Conservation (phyloP, 2,329 filamentous ascomycete species). For the Scedosporium boydii region DNA sequence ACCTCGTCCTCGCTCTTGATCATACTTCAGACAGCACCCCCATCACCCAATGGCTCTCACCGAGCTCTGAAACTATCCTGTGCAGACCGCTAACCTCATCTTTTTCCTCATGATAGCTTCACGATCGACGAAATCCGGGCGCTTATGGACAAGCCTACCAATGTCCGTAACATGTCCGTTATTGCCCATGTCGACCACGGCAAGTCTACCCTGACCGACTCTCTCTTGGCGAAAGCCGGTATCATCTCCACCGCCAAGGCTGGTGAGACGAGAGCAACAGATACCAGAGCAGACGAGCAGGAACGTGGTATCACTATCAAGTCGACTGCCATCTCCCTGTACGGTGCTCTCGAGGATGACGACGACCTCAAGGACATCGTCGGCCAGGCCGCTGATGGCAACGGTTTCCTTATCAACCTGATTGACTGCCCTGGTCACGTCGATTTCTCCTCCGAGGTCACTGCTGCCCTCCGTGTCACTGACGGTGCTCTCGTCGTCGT, state of each 20-base stretch:
- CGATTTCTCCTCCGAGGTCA: slow-evolving; percentile 99
- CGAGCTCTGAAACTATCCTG: neutral
- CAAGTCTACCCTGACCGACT: slow-evolving; percentile 99
- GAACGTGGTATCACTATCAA: slow-evolving; percentile 99
- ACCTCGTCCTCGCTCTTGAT: slow-evolving; percentile 7
- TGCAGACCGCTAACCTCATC: neutral
- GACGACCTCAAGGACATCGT: slow-evolving; percentile 95
- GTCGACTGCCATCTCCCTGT: slow-evolving; percentile 98
- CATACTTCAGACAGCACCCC: neutral
- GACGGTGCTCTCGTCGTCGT: slow-evolving; percentile 99
- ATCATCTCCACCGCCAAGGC: slow-evolving; percentile 98
- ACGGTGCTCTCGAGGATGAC: slow-evolving; percentile 67
- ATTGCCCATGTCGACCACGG: slow-evolving; percentile 99
- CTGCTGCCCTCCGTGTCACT: slow-evolving; percentile 98
- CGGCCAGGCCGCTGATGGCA: slow-evolving; percentile 76
- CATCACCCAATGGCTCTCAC: neutral
- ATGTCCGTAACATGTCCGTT: slow-evolving; percentile 95
- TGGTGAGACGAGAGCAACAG: slow-evolving; percentile 89
- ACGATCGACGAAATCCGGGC: slow-evolving; percentile 86
- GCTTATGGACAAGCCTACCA: slow-evolving; percentile 70
- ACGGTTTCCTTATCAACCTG: slow-evolving; percentile 99
- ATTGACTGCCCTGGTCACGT: slow-evolving; percentile 99
- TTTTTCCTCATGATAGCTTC: slow-evolving; percentile 54
- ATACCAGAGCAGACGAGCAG: slow-evolving; percentile 96
- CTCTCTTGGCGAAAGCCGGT: slow-evolving; percentile 97